phyloP scores from a whole-genome alignment of 768 basidiomycete genomes.

The Phanerochaete sordida region DNA sequence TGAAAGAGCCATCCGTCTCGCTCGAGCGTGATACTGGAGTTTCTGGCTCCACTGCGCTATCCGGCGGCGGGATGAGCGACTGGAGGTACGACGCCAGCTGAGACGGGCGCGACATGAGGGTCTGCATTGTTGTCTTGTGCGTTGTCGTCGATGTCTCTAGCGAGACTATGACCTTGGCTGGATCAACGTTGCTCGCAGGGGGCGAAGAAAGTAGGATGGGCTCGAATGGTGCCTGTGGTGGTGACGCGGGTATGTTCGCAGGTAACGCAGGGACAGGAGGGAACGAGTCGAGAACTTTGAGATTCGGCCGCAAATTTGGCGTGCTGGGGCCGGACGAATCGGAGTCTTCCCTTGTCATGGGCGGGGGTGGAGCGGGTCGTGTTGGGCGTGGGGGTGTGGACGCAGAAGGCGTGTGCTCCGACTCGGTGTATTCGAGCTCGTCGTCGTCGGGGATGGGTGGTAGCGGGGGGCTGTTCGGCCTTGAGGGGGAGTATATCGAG shows the following conservation, averaged over 20 bases:
- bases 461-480: slow-evolving; percentile 47
- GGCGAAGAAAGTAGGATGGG: slow-evolving; percentile 53
- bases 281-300: slow-evolving; percentile 35
- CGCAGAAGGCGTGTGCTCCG: background rate
- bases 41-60: slow-evolving; percentile 21
- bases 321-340: background rate
- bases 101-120: slow-evolving; percentile 67
- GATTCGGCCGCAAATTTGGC: slow-evolving; percentile 26
- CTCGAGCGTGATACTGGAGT: slow-evolving; percentile 40
- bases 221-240: slow-evolving; percentile 55
- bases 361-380: slow-evolving; percentile 8
- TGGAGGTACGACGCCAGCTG: slow-evolving; percentile 44
- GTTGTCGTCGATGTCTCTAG: slow-evolving; percentile 71
- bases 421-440: slow-evolving; percentile 1
- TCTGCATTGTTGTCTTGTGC: slow-evolving; percentile 61
- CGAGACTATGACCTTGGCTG: slow-evolving; percentile 61
- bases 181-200: slow-evolving; percentile 47
- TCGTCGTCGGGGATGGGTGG: slow-evolving; percentile 45
- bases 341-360: slow-evolving; percentile 16
- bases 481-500: slow-evolving; percentile 20
- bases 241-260: slow-evolving; percentile 39
- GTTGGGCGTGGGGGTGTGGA: slow-evolving; percentile 11
- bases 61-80: slow-evolving; percentile 22
- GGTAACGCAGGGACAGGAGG: slow-evolving; percentile 49
- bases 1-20: slow-evolving; percentile 44